These are phyloP conservation scores for Stenogyne calaminthoides DNA, from an alignment of 305 asterid genomes.

Conservation along the genomic window DNA sequence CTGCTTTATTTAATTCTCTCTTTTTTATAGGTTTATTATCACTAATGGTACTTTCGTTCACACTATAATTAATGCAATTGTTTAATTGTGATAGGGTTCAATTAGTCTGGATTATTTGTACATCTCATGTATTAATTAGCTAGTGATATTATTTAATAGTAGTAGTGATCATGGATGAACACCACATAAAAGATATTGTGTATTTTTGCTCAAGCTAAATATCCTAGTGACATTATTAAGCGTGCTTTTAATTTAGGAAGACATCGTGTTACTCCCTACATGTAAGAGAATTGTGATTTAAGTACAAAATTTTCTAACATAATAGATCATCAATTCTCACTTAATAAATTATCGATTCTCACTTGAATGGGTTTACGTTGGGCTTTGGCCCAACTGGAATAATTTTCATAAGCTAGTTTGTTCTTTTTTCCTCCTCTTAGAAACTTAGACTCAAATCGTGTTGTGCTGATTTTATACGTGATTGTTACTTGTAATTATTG, in stretches of 20 bases:
- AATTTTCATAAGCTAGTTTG: too few relatives aligned
- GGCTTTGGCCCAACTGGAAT: too few relatives aligned
- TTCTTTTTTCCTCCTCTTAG: too few relatives aligned
- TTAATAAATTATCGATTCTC: too few relatives aligned
- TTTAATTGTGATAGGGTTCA: background rate
- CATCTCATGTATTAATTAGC: background rate
- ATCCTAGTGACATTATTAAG: background rate
- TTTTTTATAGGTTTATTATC: background rate
- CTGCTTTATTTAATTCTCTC: background rate
- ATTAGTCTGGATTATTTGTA: background rate
- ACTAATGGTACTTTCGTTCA: background rate
- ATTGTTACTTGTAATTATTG: too few relatives aligned
- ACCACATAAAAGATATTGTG: background rate
- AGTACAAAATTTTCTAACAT: background rate
- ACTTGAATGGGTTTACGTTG: too few relatives aligned
- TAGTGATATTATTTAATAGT: background rate
- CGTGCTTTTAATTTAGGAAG: background rate
- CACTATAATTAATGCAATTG: background rate
- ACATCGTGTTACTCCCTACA: background rate
- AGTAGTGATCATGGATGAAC: background rate
- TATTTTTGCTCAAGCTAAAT: background rate
- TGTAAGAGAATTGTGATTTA: background rate
- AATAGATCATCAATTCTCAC: too few relatives aligned
- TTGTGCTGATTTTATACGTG: too few relatives aligned
- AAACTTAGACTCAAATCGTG: too few relatives aligned